Evolutionary conservation across 352 stramenopile species (phyloP), one percentile per base, ranked within the genome.

Genomic region (Saprolegnia diclina): DNA sequence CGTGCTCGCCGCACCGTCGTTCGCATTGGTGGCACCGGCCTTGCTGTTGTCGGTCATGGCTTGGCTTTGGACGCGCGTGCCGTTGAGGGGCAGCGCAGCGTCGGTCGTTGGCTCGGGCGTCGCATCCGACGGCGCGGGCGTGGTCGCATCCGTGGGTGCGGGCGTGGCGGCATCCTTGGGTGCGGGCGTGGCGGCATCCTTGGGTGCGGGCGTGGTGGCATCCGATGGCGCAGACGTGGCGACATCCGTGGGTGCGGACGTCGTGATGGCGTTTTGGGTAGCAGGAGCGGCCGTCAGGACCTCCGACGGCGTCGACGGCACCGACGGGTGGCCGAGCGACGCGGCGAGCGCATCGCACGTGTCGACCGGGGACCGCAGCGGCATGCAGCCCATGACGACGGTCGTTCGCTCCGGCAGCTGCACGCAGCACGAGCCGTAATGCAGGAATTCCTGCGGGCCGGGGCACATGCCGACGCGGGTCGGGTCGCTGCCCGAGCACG

Each of bases 361-460:
- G 40, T 69, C 63, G 19, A 29, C 24, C 1, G 45, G 14, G 4
- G 63, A 69, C 26, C 26, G 45, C 35, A 61, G 29, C 9, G 63
- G 44, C 16, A 52, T 52, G 21, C 63, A 69, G 10, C 63, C 63
- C 63, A 69, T 69, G 16, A 69, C 63, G 21, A 69, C 42, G 19
- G 50, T 48, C 16, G 26, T 6, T 6, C 63, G 63, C 18, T 46
- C 7, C 10, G 63, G 63, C n/a, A 69, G 53, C n/a, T n/a, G 9
- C 5, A 69, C 63, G 50, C 63, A 69, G 63, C 63, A 69, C 45
- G 63, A 61, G 52, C 52, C 52, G n/a, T 26, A 59, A 7, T 35
- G 24, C 13, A 59, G 35, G 9, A 26, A 59, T 59, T 59, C 52
- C 52, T 59, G 52, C 11, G 52, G 52, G 11, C 52, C 52, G 3